Evolutionary conservation across 1,284 basidiomycete genomes (phyloP), one percentile per base, ranked within the genome.

Genomic region (Lentinula novae-zelandiae): DNA sequence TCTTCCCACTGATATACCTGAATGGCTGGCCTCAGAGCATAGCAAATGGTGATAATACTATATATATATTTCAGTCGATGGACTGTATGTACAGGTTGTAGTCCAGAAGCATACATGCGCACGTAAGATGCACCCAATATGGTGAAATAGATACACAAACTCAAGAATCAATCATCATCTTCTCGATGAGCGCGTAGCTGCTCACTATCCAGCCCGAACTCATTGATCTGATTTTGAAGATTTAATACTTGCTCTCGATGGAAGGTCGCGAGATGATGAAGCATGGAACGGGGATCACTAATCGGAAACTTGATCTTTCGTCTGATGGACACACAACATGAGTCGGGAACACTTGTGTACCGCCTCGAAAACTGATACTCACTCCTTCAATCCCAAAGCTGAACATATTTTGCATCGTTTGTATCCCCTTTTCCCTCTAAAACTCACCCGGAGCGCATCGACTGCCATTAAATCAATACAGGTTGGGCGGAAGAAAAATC

Each of bases 1-100:
- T 58, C 22, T 58, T 20, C 56, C 56, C 3, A 50, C 56, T 17
- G 56, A 58, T 51, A 58, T 58, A 39, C 56, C 56, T 17, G 22
- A 58, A 38, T 58, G 56, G 56, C 12, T 53, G 17, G 52, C 52
- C 17, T 53, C 52, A 10, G 38, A 36, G n/a, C 17, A 53, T 4
- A 38, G 33, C 27, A 20, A 12, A 34, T 52, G 20, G 5, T 31
- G 13, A 3, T 34, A 15, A n/a, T 17, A 48, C n/a, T 1, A n/a
- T 48, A 22, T 20, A 22, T 20, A n/a, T 8, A 12, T 48, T n/a
- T 8, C 42, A 44, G 5, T 7, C n/a, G 17, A 17, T 15, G 42
- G n/a, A 13, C 42, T 44, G 42, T 50, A 22, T 33, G 10, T 10
- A 50, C 13, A 50, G 27, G 22, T 27, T 13, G 15, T 13, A 50